phyloP scores from a whole-genome alignment of 371 early-diverging fungal genomes.

The Fennellomyces sp. region DNA sequence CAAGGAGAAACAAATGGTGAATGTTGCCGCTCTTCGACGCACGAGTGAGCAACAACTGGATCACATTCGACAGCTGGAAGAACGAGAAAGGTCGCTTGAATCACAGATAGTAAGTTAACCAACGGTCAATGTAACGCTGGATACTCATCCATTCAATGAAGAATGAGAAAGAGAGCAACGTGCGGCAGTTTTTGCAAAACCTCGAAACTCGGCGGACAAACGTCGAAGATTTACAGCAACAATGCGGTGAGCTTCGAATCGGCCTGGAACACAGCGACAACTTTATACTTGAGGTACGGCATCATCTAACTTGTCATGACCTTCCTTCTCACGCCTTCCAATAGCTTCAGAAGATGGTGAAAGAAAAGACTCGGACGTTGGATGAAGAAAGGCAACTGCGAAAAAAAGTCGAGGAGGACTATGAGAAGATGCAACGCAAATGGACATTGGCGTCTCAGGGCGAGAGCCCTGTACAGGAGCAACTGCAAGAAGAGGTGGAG shows the following conservation, averaged over 20 bases:
- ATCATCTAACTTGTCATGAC: not conserved
- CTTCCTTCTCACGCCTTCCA: not conserved
- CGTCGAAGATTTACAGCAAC: constrained; percentile 44
- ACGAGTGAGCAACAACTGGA: constrained; percentile 47
- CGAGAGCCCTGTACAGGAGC: constrained; percentile 38
- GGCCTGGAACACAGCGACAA: constrained; percentile 22
- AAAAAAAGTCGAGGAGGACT: constrained; percentile 58
- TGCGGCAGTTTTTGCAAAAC: constrained; percentile 45
- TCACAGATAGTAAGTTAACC: constrained; percentile 33
- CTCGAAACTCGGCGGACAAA: constrained; percentile 53
- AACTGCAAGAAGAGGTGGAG: constrained; percentile 39
- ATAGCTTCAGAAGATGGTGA: constrained; percentile 54
- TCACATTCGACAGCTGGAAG: constrained; percentile 43
- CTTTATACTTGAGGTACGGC: constrained; percentile 11
- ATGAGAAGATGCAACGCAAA: constrained; percentile 56
- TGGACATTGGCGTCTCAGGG: constrained; percentile 34
- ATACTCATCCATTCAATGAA: not conserved
- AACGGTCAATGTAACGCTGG: too few species aligned
- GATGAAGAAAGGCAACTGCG: constrained; percentile 63
- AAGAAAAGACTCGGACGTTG: constrained; percentile 56
- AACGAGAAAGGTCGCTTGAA: constrained; percentile 31
- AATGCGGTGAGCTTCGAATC: constrained; percentile 28
- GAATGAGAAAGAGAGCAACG: constrained; percentile 43
- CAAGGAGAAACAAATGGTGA: constrained; percentile 35
- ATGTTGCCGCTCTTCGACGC: constrained; percentile 31